Percentiles rank a stretch among this genome's conserved stretches.
Conservation (phyloP, 139 green algal species). For the Gonium pectorale region DNA sequence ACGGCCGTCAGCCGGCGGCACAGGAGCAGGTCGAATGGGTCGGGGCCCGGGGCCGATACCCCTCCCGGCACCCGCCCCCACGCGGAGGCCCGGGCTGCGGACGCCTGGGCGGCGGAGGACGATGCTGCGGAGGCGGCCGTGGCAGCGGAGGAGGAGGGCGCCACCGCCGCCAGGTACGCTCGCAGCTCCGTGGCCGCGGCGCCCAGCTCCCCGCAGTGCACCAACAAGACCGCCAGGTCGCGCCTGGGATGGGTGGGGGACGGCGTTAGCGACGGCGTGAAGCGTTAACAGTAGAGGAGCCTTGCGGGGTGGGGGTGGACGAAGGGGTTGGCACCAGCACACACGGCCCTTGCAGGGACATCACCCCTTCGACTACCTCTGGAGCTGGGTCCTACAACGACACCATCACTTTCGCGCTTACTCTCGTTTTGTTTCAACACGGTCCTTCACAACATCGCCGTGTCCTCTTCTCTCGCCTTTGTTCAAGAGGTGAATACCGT, state of each 20-base stretch:
- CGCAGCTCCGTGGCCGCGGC: slow-evolving; percentile 67
- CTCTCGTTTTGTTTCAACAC: too few relatives aligned
- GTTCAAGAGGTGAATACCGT: too few relatives aligned
- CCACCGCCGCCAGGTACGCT: slow-evolving; percentile 41
- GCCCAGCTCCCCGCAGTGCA: slow-evolving; percentile 65
- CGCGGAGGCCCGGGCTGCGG: neutral
- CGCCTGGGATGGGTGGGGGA: slow-evolving; percentile 39
- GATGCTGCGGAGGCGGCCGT: neutral
- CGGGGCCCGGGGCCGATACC: neutral
- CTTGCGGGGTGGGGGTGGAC: too few relatives aligned
- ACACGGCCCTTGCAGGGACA: too few relatives aligned
- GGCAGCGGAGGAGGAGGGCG: neutral
- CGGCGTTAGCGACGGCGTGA: too few relatives aligned
- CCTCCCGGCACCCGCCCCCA: neutral
- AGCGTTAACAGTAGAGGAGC: neutral
- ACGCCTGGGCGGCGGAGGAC: neutral
- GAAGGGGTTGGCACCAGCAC: too few relatives aligned
- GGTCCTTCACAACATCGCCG: too few relatives aligned
- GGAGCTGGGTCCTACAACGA: too few relatives aligned
- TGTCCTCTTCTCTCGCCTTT: too few relatives aligned
- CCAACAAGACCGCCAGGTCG: slow-evolving; percentile 69
- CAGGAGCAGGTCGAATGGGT: slow-evolving; percentile 47
- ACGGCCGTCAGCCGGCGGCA: slow-evolving; percentile 3
- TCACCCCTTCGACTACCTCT: too few relatives aligned
- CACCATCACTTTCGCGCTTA: too few relatives aligned